Evolutionary conservation across 2,329 filamentous ascomycete species (phyloP), one percentile per base, ranked within the genome.

Genomic region (Ambrosiella xylebori): DNA sequence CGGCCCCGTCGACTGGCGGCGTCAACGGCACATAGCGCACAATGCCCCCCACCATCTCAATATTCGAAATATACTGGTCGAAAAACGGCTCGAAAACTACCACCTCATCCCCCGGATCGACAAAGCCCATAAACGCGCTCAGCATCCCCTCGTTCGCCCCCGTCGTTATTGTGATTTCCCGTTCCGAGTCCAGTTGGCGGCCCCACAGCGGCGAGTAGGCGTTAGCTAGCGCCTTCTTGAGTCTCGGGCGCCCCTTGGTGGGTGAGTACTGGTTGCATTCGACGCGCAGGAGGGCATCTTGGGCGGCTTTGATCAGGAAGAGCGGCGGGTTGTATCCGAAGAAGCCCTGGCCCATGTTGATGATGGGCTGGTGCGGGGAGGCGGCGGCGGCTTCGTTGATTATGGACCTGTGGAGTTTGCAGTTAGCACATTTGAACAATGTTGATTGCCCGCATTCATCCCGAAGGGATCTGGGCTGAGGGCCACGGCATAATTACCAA

Each of bases 241-340:
- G 77, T 58, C 91, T 80, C 47, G 93, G 91, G 6, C 91, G 83
- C 61, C 93, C 93, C 76, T 89, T 93, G 17, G 93, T 96, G 1
- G 90, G 93, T 19, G 89, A 91, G 76, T 98, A 98, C 75, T 98
- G 93, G 71, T 98, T 98, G 78, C 91, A 96, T 64, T 97, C 93
- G 19, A 98, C 91, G 56, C 82, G 79, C 67, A 95, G 85, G 56
- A 98, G 78, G 44, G 91, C 90, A 44, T 84, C 75, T 71, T 95
- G 97, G 56, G 93, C 93, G 47, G 93, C 93, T 65, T 95, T 80
- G 63, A 96, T 75, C 63, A 96, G 88, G 70, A 95, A 97, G 40
- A 84, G 71, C 7, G 91, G 91, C 59, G 91, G 91, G 68, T 97
- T 97, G 71, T 97, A 97, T 60, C 91, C 91, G 64, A 88, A 90